Evolutionary conservation across 2,329 filamentous ascomycete species (phyloP).

Genomic region (Dactylellina parvicollis): DNA sequence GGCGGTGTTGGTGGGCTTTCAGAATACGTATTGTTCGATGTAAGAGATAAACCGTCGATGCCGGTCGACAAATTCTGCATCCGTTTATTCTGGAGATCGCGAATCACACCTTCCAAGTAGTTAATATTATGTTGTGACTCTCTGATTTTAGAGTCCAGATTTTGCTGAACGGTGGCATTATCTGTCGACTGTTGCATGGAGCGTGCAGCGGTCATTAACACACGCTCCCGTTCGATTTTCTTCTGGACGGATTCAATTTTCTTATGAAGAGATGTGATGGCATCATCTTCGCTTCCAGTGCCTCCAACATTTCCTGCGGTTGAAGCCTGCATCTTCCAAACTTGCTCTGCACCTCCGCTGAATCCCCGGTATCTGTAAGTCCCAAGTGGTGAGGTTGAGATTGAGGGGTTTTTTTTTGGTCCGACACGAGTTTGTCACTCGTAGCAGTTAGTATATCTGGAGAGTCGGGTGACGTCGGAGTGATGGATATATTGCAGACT

Average conservation of each 20-base stretch:
- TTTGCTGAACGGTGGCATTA: constrained; percentile 88
- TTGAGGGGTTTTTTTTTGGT: neutral
- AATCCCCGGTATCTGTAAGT: neutral
- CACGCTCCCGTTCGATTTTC: constrained; percentile 98
- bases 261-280: constrained; percentile 71
- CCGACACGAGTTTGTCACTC: neutral
- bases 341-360: constrained; percentile 60
- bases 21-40: constrained; percentile 14
- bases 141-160: constrained; percentile 91
- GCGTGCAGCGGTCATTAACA: constrained; percentile 91
- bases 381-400: neutral
- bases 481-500: no score
- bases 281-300: constrained; percentile 26
- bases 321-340: constrained; percentile 69
- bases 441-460: neutral
- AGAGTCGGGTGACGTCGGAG: no score
- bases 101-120: constrained; percentile 92
- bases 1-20: constrained; percentile 55
- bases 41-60: constrained; percentile 64
- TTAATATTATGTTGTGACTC: constrained; percentile 92
- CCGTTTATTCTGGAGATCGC: constrained; percentile 73
- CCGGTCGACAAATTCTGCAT: constrained; percentile 77
- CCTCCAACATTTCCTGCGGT: constrained; percentile 64
- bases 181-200: constrained; percentile 95
- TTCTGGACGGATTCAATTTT: constrained; percentile 92